Evolutionary conservation across 1,284 basidiomycete species (phyloP).

Genomic region (Lentinula novae-zelandiae): DNA sequence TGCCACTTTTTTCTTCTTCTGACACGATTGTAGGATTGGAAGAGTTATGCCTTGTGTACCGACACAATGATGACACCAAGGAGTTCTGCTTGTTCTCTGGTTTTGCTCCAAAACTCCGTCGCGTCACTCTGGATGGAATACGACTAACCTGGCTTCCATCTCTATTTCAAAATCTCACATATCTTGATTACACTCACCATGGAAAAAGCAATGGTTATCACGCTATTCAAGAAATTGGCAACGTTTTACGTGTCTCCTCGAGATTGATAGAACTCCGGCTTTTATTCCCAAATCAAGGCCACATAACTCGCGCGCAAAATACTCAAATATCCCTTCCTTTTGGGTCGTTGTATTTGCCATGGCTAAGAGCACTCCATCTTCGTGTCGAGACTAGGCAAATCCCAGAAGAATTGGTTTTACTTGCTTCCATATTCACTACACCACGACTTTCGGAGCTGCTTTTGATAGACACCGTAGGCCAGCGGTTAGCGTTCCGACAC

Average conservation of each 20-base stretch:
- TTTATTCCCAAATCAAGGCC: conserved; percentile 28
- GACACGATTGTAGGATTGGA: conserved; percentile 30
- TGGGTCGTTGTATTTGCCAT: conserved; percentile 31
- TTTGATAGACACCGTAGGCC: conserved; percentile 36
- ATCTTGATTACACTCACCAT: conserved; percentile 61
- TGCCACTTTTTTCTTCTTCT: neutral
- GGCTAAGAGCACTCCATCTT: conserved; percentile 38
- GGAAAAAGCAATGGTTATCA: conserved; percentile 44
- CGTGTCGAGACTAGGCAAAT: conserved; percentile 42
- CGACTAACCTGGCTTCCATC: conserved; percentile 57
- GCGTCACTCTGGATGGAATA: conserved; percentile 57
- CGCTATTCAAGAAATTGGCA: conserved; percentile 44
- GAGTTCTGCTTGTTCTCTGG: conserved; percentile 63
- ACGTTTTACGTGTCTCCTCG: conserved; percentile 43
- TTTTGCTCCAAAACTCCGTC: conserved; percentile 51
- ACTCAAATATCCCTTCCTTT: conserved; percentile 21
- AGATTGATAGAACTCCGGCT: conserved; percentile 42
- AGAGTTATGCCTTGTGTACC: conserved; percentile 54
- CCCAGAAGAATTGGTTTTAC: conserved; percentile 44
- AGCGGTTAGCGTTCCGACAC: conserved; percentile 30
- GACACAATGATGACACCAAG: conserved; percentile 60
- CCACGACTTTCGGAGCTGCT: conserved; percentile 38
- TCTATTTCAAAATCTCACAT: conserved; percentile 55
- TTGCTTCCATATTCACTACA: conserved; percentile 37
- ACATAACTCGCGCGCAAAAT: conserved; percentile 6